Conservation (phyloP, 2,329 filamentous ascomycete genomes). For the Colletotrichum endophyticum region DNA sequence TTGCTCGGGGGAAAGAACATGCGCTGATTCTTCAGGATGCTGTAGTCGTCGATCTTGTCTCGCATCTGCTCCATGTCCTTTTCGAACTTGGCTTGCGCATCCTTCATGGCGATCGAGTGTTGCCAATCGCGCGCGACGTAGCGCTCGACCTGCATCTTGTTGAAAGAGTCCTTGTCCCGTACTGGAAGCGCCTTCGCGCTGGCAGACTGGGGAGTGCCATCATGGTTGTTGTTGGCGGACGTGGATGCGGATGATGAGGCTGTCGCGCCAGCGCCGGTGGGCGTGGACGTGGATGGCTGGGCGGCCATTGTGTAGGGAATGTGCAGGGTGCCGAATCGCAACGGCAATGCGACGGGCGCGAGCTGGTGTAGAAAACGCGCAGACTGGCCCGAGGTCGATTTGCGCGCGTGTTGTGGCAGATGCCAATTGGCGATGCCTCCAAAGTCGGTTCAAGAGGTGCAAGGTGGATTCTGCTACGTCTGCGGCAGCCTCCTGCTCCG, state of each 20-base stretch:
- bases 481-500: conserved; percentile 12
- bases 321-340: conserved; percentile 38
- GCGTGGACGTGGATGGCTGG: conserved; percentile 39
- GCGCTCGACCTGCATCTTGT: conserved; percentile 57
- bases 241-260: conserved; percentile 36
- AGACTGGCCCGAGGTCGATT: background rate
- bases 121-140: conserved; percentile 60
- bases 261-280: conserved; percentile 29
- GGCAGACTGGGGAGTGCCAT: conserved; percentile 19
- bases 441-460: conserved; percentile 4
- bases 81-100: conserved; percentile 58
- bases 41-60: conserved; percentile 74
- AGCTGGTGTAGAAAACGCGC: background rate
- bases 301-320: conserved; percentile 46
- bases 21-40: conserved; percentile 59
- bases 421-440: conserved; percentile 19
- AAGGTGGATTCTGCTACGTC: conserved; percentile 19
- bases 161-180: conserved; percentile 62
- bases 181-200: conserved; percentile 36
- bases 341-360: conserved; percentile 35
- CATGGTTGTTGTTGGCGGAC: conserved; percentile 25
- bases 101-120: conserved; percentile 56
- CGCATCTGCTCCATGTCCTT: conserved; percentile 67
- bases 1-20: conserved; percentile 60
- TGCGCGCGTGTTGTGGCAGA: conserved; percentile 16